Evolutionary conservation across 2,329 filamentous ascomycete genomes (phyloP), one percentile per base, ranked within the genome.

Genomic region (Diaporthe vexans): DNA sequence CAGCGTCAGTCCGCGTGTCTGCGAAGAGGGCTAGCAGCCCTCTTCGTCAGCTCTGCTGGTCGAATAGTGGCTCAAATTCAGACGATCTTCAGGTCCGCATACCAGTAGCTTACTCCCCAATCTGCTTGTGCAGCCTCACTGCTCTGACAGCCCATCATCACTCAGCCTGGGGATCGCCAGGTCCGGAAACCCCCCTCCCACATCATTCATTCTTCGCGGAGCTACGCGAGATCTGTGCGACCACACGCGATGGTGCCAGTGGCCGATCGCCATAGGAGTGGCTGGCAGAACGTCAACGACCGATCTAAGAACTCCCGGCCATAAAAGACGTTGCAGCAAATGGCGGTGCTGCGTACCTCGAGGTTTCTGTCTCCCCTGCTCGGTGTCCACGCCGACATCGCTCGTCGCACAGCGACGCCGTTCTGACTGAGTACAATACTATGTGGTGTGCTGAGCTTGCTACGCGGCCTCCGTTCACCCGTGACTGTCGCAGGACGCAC

Each of bases 291-390:
- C 4, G 59, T 58, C 54, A 68, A 73, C 52, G 54, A 59, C 65
- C 63, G 61, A 73, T 73, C 71, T 73, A 33, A 73, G 63, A 70
- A 40, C 54, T n/a, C 2, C 17, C 46, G 63, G 46, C 71, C 51
- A 37, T 63, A 37, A 43, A 70, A 70, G 40, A 58, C 37, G 63
- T 71, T 73, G 57, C 71, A 71, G 35, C 69, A 35, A 54, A 46
- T 33, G 51, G 71, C 29, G 51, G 61, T 72, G 73, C 56, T 61
- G 35, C 33, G 13, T 61, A n/a, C 26, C 43, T 51, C 54, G 43
- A 65, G 26, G 29, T 11, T 37, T 40, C 11, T 37, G 11, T 48
- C 29, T 63, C 13, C 13, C 59, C 40, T 48, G 29, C 57, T 63
- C 59, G 46, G 26, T 46, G 15, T 29, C 21, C 48, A 35, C 63